Evolutionary conservation across 306 rosid genomes (phyloP), one percentile per base, ranked within the genome.

Genomic region (Cucurbita argyrosperma): DNA sequence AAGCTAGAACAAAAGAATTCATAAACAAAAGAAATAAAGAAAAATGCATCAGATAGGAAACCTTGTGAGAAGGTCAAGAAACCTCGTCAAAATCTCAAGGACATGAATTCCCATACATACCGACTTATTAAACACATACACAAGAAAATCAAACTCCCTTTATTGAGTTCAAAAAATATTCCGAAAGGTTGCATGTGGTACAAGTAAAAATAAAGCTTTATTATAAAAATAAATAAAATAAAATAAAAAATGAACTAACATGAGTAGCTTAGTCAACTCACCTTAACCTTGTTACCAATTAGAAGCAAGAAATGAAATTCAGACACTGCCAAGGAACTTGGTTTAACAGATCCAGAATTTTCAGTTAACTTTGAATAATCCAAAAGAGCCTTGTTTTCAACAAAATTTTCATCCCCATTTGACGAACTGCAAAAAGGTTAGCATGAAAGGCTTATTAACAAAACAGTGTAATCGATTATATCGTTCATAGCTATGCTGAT

Each of bases 241-340:
- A 10, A 14, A 59, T 7, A 59, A 13, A 13, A 35, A 19, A 23
- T 0, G 21, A 71, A 30, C 26, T 61, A 65, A 11, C 62, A 26
- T 2, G 45, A 52, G 56, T 49, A 60, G 26, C 56, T 42, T 57
- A 56, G 75, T 43, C 49, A 56, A 84, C 96, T 67, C 55, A 90
- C 97, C 96, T 90, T 87, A 83, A 94, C 97, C 83, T 76, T 89
- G 76, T 94, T 94, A 82, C 97, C 94, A 42, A 94, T 81, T 74
- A 94, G 97, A 81, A 90, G 84, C 90, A 94, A 82, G 85, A 94
- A 94, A 85, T 94, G 97, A 78, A 90, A 94, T 80, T 94, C 98
- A 60, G 98, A 94, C 76, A 94, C 87, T 23, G 90, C 96, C 87
- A 94, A 84, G 46, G 97, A 94, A 87, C 83, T 88, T 66, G 98